A percentile compares a stretch with the other conserved stretches of the same genome.
These are phyloP conservation scores for Cucurbita pepo DNA, from an alignment of 306 rosid species.

Conservation along the genomic window DNA sequence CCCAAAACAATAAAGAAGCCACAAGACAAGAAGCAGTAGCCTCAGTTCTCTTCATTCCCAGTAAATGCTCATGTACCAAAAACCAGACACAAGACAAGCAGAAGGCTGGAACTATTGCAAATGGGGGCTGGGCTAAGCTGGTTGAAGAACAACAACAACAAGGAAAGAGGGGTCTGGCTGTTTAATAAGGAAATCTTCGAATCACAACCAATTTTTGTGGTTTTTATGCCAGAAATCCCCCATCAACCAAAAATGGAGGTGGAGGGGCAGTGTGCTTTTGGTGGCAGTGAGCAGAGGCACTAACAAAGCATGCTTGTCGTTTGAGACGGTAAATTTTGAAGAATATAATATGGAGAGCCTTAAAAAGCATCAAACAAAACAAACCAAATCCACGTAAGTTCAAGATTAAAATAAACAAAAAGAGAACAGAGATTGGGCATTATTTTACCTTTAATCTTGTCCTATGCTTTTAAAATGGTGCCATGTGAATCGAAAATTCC, in stretches of 20 bases:
- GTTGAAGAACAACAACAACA: slow-evolving; percentile 4
- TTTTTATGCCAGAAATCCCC: slow-evolving; percentile 47
- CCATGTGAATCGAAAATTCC: slow-evolving; percentile 13
- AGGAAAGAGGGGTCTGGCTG: slow-evolving; percentile 11
- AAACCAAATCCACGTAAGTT: slow-evolving; percentile 16
- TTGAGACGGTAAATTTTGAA: slow-evolving; percentile 29
- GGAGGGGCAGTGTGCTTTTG: slow-evolving; percentile 20
- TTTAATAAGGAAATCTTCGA: slow-evolving; percentile 25
- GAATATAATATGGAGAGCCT: slow-evolving; percentile 23
- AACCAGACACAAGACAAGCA: slow-evolving; percentile 9
- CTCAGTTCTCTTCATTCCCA: slow-evolving; percentile 31
- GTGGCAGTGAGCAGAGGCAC: slow-evolving; percentile 29
- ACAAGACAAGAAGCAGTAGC: slow-evolving; percentile 35
- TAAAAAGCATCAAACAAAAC: slow-evolving; percentile 8
- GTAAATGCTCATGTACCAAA: slow-evolving; percentile 17
- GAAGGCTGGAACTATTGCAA: slow-evolving; percentile 15
- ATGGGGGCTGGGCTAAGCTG: slow-evolving; percentile 1
- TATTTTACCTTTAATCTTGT: slow-evolving; percentile 25
- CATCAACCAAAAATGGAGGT: slow-evolving; percentile 38
- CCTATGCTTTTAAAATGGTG: slow-evolving; percentile 19
- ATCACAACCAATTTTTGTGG: slow-evolving; percentile 27
- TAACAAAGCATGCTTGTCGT: slow-evolving; percentile 58
- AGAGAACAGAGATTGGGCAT: slow-evolving; percentile 32
- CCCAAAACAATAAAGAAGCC: slow-evolving; percentile 32
- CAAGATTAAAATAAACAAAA: slow-evolving; percentile 4